Base-by-base conservation (phyloP, 257 asterid genomes). In the Paraleonurus japonicus region DNA sequence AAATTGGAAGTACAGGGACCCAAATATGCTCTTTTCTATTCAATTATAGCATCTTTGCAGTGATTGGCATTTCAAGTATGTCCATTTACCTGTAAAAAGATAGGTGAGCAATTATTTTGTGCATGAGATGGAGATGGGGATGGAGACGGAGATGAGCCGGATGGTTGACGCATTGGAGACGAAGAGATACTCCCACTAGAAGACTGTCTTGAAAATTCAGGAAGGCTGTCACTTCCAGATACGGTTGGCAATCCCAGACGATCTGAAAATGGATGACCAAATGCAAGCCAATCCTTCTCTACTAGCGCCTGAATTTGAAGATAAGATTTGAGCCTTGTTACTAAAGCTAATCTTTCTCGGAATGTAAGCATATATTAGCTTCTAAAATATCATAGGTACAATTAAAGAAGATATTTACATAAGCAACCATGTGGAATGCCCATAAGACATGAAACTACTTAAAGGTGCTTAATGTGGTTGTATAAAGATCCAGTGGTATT, bases 251-350 rank as follows among this genome's bases (percentile, higher is more conserved):
- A 72, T 67, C 98, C 99, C 48, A 79, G 68, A 77, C 99, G 99
- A 78, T 91, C 99, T 41, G 99, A 88, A 82, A 94, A 94, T 60
- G 99, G 99, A 87, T 94, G 99, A 73, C 99, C 99, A 88, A 94
- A 94, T 47, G 99, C 96, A 70, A 94, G 92, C 99, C 99, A 94
- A 76, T 94, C 99, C 75, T 94, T 94, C 78, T 94, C 99, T 61
- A 94, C 80, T 65, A 94, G 95, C 23, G 92, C 99, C 98, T 93
- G 85, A 57, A 79, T 43, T 50, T 37, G 60, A 74, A 75, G 54
- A 74, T 70, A 59, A 61, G 47, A 74, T 32, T 11, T 71, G 58
- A 71, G 75, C 63, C 27, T 41, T 33, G 69, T 75, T 51, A 73
- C 69, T 55, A 37, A 67, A 70, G 71, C 75, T 41, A 60, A 64